Conservation (phyloP, 108 stramenopile genomes). For the Cyclotella choctawhatcheeana region DNA sequence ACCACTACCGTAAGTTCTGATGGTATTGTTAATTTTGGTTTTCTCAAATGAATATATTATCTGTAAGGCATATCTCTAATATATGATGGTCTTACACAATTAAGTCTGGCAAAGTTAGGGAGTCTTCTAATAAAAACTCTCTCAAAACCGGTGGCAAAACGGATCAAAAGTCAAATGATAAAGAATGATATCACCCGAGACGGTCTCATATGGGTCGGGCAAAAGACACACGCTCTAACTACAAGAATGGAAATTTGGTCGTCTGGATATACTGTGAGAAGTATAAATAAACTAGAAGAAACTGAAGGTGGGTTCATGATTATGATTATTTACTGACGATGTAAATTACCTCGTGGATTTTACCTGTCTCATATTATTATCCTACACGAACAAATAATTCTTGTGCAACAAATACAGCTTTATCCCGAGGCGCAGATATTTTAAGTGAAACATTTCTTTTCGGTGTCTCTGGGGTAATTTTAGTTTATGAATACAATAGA, state of each 20-base stretch:
- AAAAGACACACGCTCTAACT: slow-evolving; percentile 66
- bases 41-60: background rate
- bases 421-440: slow-evolving; percentile 81
- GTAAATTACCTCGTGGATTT: no score
- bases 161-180: slow-evolving; percentile 67
- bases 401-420: no score
- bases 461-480: slow-evolving; percentile 54
- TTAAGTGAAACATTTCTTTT: slow-evolving; percentile 82
- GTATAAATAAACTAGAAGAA: slow-evolving; percentile 71
- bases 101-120: slow-evolving; percentile 49
- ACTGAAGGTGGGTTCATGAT: slow-evolving; percentile 27
- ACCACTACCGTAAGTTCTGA: slow-evolving; percentile 1
- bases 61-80: background rate
- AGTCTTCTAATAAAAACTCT: slow-evolving; percentile 59
- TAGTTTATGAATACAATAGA: slow-evolving; percentile 80
- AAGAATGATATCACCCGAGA: slow-evolving; percentile 55
- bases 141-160: slow-evolving; percentile 75
- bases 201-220: slow-evolving; percentile 76
- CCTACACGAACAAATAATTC: no score
- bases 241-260: slow-evolving; percentile 90
- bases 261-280: slow-evolving; percentile 76
- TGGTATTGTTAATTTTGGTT: background rate
- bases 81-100: background rate
- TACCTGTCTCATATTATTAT: no score
- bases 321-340: no score